Evolutionary conservation across 345 rosid species (phyloP), one percentile per base, ranked within the genome.

Genomic region (Cardamine occulta): DNA sequence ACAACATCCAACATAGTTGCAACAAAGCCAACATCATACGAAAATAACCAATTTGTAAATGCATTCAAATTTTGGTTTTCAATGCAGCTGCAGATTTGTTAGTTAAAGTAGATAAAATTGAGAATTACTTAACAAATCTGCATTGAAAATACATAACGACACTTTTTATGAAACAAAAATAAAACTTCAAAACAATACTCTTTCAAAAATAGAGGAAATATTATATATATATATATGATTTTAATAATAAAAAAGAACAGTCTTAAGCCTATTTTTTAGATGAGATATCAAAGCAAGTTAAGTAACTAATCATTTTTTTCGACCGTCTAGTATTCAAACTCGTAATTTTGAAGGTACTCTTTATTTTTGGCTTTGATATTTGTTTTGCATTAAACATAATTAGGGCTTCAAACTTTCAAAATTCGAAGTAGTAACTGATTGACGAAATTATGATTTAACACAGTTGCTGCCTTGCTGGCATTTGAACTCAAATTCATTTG

Each of bases 41-140:
- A 52, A 52, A 11, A 10, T 29, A 56, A 56, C 61, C 61, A 15
- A 56, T 15, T 15, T 56, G 61, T 54, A 29, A 15, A 29, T 29
- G 21, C 61, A 56, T 56, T 56, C 19, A 56, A 56, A 54, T 26
- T 54, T 26, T 5, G 59, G 59, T 10, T 52, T 8, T 49, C n/a
- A n/a, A n/a, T n/a, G n/a, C n/a, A n/a, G n/a, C n/a, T n/a, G n/a
- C n/a, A n/a, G n/a, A 19, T 19, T 19, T 19, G 19, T 19, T 19
- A 19, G 19, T 19, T 1, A 19, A 19, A 19, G 19, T 19, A 19
- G 19, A 19, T 1, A 19, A 19, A 19, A 19, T 19, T 19, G 19
- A 19, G 19, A 19, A 19, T 19, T 19, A 19, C 19, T 19, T 19
- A 19, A n/a, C n/a, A n/a, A n/a, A n/a, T n/a, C n/a, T n/a, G n/a